Evolutionary conservation across 2,329 filamentous ascomycete species (phyloP), one percentile per base, ranked within the genome.

Genomic region (Seiridium unicorne): DNA sequence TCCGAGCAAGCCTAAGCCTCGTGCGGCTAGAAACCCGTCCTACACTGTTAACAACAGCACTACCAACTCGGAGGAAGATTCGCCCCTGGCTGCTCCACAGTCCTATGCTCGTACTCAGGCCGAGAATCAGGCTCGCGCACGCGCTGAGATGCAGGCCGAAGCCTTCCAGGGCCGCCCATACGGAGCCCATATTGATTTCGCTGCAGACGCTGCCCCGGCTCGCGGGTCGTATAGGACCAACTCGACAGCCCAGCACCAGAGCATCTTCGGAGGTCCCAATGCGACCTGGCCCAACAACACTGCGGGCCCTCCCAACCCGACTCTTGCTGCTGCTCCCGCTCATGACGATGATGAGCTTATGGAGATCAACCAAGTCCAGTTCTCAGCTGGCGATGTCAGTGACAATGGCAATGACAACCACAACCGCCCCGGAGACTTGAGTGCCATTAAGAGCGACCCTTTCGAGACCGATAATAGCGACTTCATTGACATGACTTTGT

Each of bases 401-500:
- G 18, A 2, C 18, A 26, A 26, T 26, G 18, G 18, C 5, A 9
- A 40, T 7, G 32, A n/a, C 34, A 36, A 35, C 44, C 32, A 34
- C 11, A 26, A 18, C n/a, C n/a, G 13, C 55, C 46, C 31, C 26
- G 32, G 34, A 10, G 35, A 53, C 51, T 60, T 63, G 49, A 58
- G 64, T n/a, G 54, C 59, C 26, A 69, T 71, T 63, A 74, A 73
- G 64, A 57, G 58, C 42, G 60, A 60, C 44, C 60, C 48, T 7
- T 46, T 59, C 31, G 48, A 59, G 47, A 34, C 36, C 49, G 26
- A 3, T 7, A 13, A 11, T 34, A 35, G 49, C 49, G 31, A 35
- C 10, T 8, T 36, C 34, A 10, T 36, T 8, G 38, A 53, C 38
- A 13, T 58, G 34, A 57, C 55, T 38, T 6, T n/a, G 9, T 18